Base-by-base conservation (phyloP, 2,329 filamentous ascomycete species). In the Diaporthe citri region DNA sequence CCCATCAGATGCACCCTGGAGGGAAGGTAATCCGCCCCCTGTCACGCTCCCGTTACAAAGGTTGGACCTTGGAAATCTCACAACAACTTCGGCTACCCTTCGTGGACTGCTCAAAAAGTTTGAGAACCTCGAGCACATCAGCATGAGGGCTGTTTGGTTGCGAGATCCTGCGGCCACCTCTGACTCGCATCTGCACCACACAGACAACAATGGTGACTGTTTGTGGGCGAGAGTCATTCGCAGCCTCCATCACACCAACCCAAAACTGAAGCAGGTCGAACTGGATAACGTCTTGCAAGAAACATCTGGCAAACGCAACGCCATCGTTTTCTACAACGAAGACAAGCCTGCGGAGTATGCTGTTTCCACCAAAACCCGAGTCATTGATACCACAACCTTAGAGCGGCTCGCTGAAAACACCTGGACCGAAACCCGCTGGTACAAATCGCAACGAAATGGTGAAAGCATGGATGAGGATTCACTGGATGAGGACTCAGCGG, bases 171-270 rank as follows among this genome's bases (percentile, higher is more conserved):
- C 15, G 7, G 34, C 2, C 15, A 41, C 48, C 10, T 12, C 48
- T 4, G 13, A 9, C 13, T 39, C 39, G 17, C 12, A 71, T 13
- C 13, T 34, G 10, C 0, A 39, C 17, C 36, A 12, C n/a, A 13
- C 3, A 13, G 59, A 71, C 22, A 46, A 8, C 3, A 51, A 25
- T 4, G 57, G 46, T 22, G 46, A 56, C 46, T 60, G 66, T 31
- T 22, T 57, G 41, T 76, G 75, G 75, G 60, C 67, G 25, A 74
- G 22, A 13, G 51, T 74, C 43, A 57, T 76, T 8, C 66, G 72
- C 13, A 31, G 20, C 4, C 60, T 76, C 3, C 55, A 31, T 10
- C 10, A 15, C 1, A 31, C 31, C 17, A 43, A 48, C 15, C 75
- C 66, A 9, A 72, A 56, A 3, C 66, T 76, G 13, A 60, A 41